These are phyloP conservation scores for Pseudoperonospora humuli DNA, from an alignment of 352 stramenopile species.

Conservation along the genomic window DNA sequence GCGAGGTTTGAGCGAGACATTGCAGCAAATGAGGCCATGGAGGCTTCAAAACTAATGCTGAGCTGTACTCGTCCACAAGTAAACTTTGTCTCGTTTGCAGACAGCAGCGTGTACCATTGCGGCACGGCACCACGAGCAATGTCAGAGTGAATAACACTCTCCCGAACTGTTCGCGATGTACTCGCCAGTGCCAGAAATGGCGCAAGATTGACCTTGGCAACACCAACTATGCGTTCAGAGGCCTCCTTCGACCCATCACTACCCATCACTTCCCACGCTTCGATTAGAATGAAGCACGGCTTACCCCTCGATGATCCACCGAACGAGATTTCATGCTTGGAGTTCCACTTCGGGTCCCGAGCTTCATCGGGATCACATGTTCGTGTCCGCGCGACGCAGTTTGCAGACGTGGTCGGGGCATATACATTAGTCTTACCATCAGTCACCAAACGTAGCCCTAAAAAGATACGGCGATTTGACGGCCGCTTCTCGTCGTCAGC, in stretches of 20 bases:
- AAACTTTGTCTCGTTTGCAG: conserved; percentile 75
- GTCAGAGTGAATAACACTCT: conserved; percentile 78
- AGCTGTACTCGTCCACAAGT: conserved; percentile 80
- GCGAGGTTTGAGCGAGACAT: conserved; percentile 24
- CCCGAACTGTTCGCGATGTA: conserved; percentile 67
- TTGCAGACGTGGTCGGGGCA: conserved; percentile 63
- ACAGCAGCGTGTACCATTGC: conserved; percentile 84
- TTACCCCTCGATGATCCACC: conserved; percentile 65
- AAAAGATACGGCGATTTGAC: conserved; percentile 36
- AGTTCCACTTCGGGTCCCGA: conserved; percentile 75
- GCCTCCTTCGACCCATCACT: conserved; percentile 23
- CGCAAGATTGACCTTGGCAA: conserved; percentile 82
- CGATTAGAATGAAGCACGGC: conserved; percentile 83
- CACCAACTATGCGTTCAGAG: conserved; percentile 65
- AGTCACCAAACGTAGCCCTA: conserved; percentile 64
- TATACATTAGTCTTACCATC: conserved; percentile 87
- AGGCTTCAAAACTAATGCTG: conserved; percentile 78
- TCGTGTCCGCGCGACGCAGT: conserved; percentile 62
- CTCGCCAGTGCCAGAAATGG: conserved; percentile 81
- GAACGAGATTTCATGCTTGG: conserved; percentile 63
- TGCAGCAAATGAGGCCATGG: conserved; percentile 27
- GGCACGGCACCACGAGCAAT: conserved; percentile 76
- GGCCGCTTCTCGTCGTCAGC: conserved; percentile 33
- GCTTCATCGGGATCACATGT: conserved; percentile 42
- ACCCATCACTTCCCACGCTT: conserved; percentile 70